Conservation (phyloP, 1,139 yeast genomes). For the Candida tropicalis region DNA sequence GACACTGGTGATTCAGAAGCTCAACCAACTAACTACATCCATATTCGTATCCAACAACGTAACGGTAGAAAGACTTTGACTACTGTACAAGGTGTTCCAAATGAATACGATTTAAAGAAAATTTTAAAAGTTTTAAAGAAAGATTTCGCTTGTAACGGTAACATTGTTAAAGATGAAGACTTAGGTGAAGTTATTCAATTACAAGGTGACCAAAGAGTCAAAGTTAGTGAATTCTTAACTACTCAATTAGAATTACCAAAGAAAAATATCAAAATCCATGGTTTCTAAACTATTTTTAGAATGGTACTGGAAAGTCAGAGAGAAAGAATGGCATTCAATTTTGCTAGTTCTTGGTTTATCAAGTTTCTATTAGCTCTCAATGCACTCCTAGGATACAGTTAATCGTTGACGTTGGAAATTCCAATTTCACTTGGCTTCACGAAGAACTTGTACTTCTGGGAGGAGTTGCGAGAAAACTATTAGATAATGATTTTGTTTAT, state of each 20-base stretch:
- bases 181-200: conserved; percentile 96
- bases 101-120: conserved; percentile 91
- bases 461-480: background rate
- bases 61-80: conserved; percentile 99
- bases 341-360: background rate
- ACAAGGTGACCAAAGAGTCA: conserved; percentile 98
- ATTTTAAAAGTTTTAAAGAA: conserved; percentile 92
- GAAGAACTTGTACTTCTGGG: no score
- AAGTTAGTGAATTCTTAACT: conserved; percentile 92
- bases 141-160: conserved; percentile 99
- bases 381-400: background rate
- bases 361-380: background rate
- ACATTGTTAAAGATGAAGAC: conserved; percentile 94
- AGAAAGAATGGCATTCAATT: background rate
- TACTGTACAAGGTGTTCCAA: conserved; percentile 97
- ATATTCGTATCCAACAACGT: conserved; percentile 99
- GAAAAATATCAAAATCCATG: conserved; percentile 97
- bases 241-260: conserved; percentile 86
- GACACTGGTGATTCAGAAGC: conserved; percentile 99
- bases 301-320: background rate
- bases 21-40: conserved; percentile 93
- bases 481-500: background rate
- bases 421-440: no score
- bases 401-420: background rate
- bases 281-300: conserved; percentile 56